These are phyloP conservation scores for Chrysanthemum seticuspe DNA, from an alignment of 129 eudicot species.

Conservation along the genomic window DNA sequence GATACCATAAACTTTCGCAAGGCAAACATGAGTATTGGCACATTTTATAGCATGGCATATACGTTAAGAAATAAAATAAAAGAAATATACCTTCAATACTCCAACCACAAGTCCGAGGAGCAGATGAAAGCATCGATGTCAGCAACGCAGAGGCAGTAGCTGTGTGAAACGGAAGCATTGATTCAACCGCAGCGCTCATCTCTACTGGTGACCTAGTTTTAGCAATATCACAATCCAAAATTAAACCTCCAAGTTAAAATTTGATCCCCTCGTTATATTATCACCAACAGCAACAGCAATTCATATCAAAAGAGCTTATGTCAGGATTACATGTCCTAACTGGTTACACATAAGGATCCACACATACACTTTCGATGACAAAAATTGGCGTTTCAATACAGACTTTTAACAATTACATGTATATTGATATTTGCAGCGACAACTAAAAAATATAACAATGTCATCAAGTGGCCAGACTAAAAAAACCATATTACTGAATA, in stretches of 20 bases:
- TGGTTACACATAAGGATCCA: too few species aligned
- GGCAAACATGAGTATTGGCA: neutral
- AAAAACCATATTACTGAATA: too few species aligned
- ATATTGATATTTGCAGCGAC: too few species aligned
- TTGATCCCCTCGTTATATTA: neutral
- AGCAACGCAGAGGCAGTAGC: constrained; percentile 94
- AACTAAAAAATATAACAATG: too few species aligned
- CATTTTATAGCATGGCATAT: constrained; percentile 7
- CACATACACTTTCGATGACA: too few species aligned
- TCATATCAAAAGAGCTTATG: too few species aligned
- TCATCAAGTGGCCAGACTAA: too few species aligned
- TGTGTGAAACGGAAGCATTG: constrained; percentile 77
- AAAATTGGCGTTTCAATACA: too few species aligned
- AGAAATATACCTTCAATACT: constrained; percentile 56
- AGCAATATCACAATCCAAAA: neutral
- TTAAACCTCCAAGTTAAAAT: neutral
- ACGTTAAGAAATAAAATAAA: neutral
- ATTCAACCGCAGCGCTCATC: constrained; percentile 56
- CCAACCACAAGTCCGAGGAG: constrained; percentile 73
- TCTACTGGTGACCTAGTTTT: constrained; percentile 74
- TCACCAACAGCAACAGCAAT: neutral
- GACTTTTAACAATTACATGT: too few species aligned
- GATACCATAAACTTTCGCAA: neutral
- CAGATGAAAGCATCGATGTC: constrained; percentile 77
- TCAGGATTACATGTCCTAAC: too few species aligned